Evolutionary conservation across 169 alveolate genomes (phyloP).

Genomic region (Babesia gibsoni): DNA sequence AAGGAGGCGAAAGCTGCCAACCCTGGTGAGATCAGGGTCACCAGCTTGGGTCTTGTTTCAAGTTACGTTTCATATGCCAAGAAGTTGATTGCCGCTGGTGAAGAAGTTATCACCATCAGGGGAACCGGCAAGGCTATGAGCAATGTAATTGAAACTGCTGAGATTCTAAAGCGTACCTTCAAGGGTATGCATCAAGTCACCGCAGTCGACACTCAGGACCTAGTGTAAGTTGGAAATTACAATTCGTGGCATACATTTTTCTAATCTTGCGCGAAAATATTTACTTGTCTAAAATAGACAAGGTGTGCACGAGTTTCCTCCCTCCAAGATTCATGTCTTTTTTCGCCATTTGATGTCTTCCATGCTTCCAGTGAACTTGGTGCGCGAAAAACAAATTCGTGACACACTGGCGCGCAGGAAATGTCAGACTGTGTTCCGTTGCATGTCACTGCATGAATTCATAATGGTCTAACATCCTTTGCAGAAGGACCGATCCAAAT

Average conservation of each 20-base stretch:
- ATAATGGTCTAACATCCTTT: too few species aligned
- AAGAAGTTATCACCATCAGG: constrained; percentile 72
- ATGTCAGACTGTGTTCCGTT: too few species aligned
- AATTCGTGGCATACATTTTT: not conserved
- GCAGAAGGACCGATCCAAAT: constrained; percentile 4
- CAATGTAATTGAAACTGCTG: constrained; percentile 84
- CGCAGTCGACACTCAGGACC: constrained; percentile 61
- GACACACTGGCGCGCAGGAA: too few species aligned
- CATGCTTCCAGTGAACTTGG: too few species aligned
- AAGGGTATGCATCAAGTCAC: constrained; percentile 84
- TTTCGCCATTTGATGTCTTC: too few species aligned
- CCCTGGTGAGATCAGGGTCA: constrained; percentile 82
- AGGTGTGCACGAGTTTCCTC: too few species aligned
- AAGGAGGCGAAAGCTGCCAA: constrained; percentile 72
- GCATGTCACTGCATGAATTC: too few species aligned
- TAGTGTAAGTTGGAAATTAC: constrained; percentile 22
- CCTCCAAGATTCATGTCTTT: too few species aligned
- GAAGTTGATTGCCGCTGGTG: constrained; percentile 72
- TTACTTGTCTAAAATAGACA: too few species aligned
- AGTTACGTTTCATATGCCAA: constrained; percentile 82
- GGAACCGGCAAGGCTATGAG: constrained; percentile 88
- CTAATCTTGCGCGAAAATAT: too few species aligned
- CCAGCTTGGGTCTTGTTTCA: constrained; percentile 77
- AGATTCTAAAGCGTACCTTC: constrained; percentile 79
- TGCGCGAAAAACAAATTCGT: too few species aligned